Conservation (phyloP, 768 basidiomycete genomes). For the Rhodotorula toruloides region DNA sequence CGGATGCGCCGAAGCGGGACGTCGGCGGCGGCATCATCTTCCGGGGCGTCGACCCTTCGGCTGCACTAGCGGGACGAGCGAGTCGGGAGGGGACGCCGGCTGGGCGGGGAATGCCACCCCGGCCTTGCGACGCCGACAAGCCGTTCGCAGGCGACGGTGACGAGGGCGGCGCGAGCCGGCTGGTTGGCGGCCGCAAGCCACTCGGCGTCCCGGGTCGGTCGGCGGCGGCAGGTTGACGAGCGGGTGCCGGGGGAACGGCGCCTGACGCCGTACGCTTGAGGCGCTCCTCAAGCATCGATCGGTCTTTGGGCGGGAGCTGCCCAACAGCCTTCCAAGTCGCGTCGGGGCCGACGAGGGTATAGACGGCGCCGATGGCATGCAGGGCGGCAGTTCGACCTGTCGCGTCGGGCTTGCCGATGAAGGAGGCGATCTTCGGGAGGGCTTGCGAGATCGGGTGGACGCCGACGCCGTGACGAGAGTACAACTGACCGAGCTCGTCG, state of each 20-base stretch:
- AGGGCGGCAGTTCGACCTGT: conserved; percentile 82
- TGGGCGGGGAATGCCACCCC: conserved; percentile 2
- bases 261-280: conserved; percentile 48
- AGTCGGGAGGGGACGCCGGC: conserved; percentile 19
- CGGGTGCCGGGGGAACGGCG: conserved; percentile 18
- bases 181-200: conserved; percentile 5
- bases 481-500: conserved; percentile 69
- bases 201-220: conserved; percentile 9
- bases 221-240: conserved; percentile 4
- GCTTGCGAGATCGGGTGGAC: conserved; percentile 69
- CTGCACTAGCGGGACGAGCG: conserved; percentile 11
- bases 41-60: not conserved
- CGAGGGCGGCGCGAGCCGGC: not conserved
- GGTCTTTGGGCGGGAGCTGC: conserved; percentile 71
- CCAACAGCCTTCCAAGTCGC: conserved; percentile 77
- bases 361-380: conserved; percentile 73
- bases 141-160: conserved; percentile 20
- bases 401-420: conserved; percentile 85
- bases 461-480: conserved; percentile 75
- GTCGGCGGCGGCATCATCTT: conserved; percentile 8
- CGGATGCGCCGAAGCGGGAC: not conserved
- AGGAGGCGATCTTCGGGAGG: conserved; percentile 66
- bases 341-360: conserved; percentile 68
- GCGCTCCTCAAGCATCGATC: conserved; percentile 84
- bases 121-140: not conserved